These are phyloP conservation scores for Ramichloridium luteum DNA, from an alignment of 2,329 filamentous ascomycete species.

Conservation along the genomic window DNA sequence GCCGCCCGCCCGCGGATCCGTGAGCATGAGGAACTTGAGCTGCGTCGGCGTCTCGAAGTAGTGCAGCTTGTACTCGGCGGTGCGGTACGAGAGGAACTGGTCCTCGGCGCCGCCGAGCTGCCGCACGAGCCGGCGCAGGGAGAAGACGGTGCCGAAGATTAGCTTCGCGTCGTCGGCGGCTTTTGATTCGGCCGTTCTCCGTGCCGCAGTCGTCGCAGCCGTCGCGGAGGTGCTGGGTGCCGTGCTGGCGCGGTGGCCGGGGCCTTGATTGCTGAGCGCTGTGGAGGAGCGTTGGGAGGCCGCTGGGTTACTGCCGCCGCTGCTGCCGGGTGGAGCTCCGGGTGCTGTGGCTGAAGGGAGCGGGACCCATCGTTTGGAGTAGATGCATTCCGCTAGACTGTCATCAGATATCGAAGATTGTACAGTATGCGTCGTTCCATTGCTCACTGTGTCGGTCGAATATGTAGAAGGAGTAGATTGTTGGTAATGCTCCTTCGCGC, in stretches of 20 bases:
- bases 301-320: slow-evolving; percentile 25
- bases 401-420: neutral
- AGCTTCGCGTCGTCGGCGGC: slow-evolving; percentile 79
- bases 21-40: slow-evolving; percentile 93
- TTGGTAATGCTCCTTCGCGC: neutral
- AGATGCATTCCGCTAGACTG: slow-evolving; percentile 81
- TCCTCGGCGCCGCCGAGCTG: slow-evolving; percentile 91
- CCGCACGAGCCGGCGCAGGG: slow-evolving; percentile 87
- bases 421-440: neutral
- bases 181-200: slow-evolving; percentile 10
- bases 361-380: slow-evolving; percentile 73
- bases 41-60: slow-evolving; percentile 97
- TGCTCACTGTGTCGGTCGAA: slow-evolving; percentile 90
- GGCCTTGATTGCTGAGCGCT: slow-evolving; percentile 31
- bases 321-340: neutral
- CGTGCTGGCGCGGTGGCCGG: slow-evolving; percentile 23
- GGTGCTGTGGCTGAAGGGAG: slow-evolving; percentile 32
- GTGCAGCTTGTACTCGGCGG: slow-evolving; percentile 91
- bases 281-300: slow-evolving; percentile 37
- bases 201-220: slow-evolving; percentile 4
- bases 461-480: slow-evolving; percentile 95
- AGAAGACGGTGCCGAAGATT: slow-evolving; percentile 94
- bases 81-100: slow-evolving; percentile 83
- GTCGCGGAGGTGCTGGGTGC: slow-evolving; percentile 11
- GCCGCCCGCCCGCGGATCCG: slow-evolving; percentile 57